Conservation (phyloP, 148 eudicot genomes). For the Agrostemma githago region DNA sequence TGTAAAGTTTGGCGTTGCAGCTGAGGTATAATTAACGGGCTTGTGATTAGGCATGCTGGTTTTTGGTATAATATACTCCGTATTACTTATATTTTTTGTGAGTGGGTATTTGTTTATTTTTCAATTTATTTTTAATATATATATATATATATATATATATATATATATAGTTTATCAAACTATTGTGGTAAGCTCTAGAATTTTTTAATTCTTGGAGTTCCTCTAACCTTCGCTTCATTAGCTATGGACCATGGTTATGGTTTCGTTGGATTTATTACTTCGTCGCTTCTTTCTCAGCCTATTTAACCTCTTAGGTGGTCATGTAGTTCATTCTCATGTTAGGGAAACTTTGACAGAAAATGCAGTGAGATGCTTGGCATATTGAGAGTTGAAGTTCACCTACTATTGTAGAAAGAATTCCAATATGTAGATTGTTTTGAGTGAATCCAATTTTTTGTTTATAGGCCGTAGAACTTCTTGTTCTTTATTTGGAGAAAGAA, state of each 20-base stretch:
- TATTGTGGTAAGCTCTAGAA: neutral
- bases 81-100: too few relatives aligned
- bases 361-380: neutral
- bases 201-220: neutral
- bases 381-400: neutral
- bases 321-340: neutral
- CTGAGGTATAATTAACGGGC: conserved; percentile 49
- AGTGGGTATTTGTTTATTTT: too few relatives aligned
- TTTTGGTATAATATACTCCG: neutral
- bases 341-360: neutral
- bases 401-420: neutral
- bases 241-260: neutral
- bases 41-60: neutral
- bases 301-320: neutral
- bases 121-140: too few relatives aligned
- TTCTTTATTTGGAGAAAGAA: conserved; percentile 68
- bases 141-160: too few relatives aligned
- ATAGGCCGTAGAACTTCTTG: conserved; percentile 85
- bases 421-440: neutral
- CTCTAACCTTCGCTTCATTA: neutral
- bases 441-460: conserved; percentile 6
- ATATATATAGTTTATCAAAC: neutral
- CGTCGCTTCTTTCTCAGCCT: neutral
- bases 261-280: neutral
- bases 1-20: conserved; percentile 72